Percentiles rank a stretch among this genome's conserved stretches.
phyloP scores from a whole-genome alignment of 768 basidiomycete species.

The Naematelia encephala region DNA sequence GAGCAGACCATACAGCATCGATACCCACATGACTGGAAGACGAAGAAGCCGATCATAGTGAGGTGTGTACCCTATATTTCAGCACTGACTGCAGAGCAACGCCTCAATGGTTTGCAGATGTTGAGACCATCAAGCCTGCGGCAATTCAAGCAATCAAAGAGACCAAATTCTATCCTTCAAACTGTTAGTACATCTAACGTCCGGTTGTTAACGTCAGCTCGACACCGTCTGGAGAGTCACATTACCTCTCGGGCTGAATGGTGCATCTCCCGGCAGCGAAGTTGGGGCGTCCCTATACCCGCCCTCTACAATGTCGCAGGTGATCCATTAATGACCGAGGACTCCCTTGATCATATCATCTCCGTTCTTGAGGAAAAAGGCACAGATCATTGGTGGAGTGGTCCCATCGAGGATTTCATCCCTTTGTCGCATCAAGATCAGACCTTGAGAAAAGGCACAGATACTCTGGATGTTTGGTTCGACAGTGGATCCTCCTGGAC shows the following conservation, averaged over 20 bases:
- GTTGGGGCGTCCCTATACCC: slow-evolving; percentile 97
- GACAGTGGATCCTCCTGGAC: slow-evolving; percentile 96
- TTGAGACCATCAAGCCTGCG: slow-evolving; percentile 73
- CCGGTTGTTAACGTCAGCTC: slow-evolving; percentile 57
- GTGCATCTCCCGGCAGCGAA: slow-evolving; percentile 97
- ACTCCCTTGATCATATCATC: slow-evolving; percentile 72
- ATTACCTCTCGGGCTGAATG: slow-evolving; percentile 87
- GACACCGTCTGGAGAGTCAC: slow-evolving; percentile 82
- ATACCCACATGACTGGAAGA: slow-evolving; percentile 97
- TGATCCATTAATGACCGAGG: slow-evolving; percentile 62
- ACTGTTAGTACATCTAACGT: slow-evolving; percentile 57
- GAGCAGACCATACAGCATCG: slow-evolving; percentile 73
- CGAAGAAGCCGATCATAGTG: slow-evolving; percentile 84
- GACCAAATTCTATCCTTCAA: slow-evolving; percentile 71
- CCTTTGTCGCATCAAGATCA: slow-evolving; percentile 59
- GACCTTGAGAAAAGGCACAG: slow-evolving; percentile 73
- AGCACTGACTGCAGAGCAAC: slow-evolving; percentile 63
- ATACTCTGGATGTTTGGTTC: slow-evolving; percentile 99
- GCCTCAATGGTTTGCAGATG: slow-evolving; percentile 95
- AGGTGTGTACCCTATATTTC: slow-evolving; percentile 55
- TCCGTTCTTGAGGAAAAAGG: slow-evolving; percentile 68
- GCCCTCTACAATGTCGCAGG: slow-evolving; percentile 68
- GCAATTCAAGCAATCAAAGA: slow-evolving; percentile 67
- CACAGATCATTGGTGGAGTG: slow-evolving; percentile 86
- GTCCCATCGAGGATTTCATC: slow-evolving; percentile 76